phyloP scores from a whole-genome alignment of 768 basidiomycete species.

The Pleurotus tuber-regium region DNA sequence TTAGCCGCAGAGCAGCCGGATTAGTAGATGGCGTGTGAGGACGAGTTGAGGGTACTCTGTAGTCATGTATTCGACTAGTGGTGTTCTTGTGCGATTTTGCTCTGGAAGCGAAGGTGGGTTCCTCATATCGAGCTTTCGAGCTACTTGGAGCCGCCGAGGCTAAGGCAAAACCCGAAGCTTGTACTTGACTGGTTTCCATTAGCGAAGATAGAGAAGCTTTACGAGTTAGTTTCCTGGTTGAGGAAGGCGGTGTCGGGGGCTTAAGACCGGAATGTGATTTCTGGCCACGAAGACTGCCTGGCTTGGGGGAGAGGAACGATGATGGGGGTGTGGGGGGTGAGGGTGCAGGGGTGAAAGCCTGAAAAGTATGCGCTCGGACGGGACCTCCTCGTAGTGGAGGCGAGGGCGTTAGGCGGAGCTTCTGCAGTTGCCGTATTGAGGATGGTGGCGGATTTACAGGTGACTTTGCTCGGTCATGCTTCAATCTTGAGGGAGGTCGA shows the following conservation, averaged over 20 bases:
- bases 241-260: slow-evolving; percentile 66
- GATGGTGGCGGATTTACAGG: slow-evolving; percentile 67
- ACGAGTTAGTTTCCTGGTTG: slow-evolving; percentile 60
- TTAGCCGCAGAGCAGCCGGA: slow-evolving; percentile 73
- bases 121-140: slow-evolving; percentile 61
- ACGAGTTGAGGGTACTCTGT: slow-evolving; percentile 70
- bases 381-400: slow-evolving; percentile 50
- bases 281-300: slow-evolving; percentile 75
- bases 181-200: slow-evolving; percentile 56
- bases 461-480: slow-evolving; percentile 67
- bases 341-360: slow-evolving; percentile 50
- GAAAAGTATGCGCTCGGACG: slow-evolving; percentile 59
- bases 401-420: slow-evolving; percentile 65
- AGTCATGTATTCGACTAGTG: slow-evolving; percentile 64
- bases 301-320: slow-evolving; percentile 63
- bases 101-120: slow-evolving; percentile 78
- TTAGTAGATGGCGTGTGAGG: slow-evolving; percentile 81
- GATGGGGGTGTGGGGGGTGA: slow-evolving; percentile 51
- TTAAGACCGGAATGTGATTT: slow-evolving; percentile 84
- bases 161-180: slow-evolving; percentile 54
- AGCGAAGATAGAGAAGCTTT: slow-evolving; percentile 81
- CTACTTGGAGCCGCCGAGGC: slow-evolving; percentile 33
- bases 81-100: slow-evolving; percentile 68
- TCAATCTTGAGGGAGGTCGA: slow-evolving; percentile 64
- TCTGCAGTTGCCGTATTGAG: slow-evolving; percentile 67